A percentile compares a stretch with the other conserved stretches of the same genome.
These are phyloP conservation scores for Plantago major DNA, from an alignment of 257 asterid genomes.

Conservation along the genomic window DNA sequence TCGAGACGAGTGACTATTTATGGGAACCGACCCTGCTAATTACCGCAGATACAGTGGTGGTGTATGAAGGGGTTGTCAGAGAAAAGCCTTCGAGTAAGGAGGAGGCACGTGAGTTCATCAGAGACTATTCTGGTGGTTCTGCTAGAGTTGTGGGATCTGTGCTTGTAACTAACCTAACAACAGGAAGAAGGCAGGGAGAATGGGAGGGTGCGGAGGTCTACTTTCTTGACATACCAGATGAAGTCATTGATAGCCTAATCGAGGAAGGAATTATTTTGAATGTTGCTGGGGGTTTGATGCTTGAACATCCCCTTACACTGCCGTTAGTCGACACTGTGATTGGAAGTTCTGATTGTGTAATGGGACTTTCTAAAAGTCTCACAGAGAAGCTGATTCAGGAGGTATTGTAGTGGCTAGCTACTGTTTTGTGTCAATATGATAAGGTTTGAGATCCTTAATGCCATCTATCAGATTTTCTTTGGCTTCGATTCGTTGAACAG, in stretches of 20 bases:
- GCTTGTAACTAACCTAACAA: constrained; percentile 69
- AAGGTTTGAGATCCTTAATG: not conserved
- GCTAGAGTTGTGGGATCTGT: constrained; percentile 87
- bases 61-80: constrained; percentile 83
- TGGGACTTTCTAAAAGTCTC: constrained; percentile 88
- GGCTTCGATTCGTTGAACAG: no score
- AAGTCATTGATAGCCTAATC: constrained; percentile 67
- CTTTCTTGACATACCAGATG: constrained; percentile 77
- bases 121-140: constrained; percentile 78
- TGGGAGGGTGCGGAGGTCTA: constrained; percentile 98
- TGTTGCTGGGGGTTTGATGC: constrained; percentile 92
- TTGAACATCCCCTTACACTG: constrained; percentile 78
- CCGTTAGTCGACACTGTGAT: constrained; percentile 87
- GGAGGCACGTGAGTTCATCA: constrained; percentile 80
- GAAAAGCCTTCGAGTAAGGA: constrained; percentile 88
- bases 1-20: not conserved
- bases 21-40: not conserved
- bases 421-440: not conserved
- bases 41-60: constrained; percentile 52
- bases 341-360: constrained; percentile 73
- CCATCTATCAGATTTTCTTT: no score
- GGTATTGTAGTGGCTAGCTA: constrained; percentile 34
- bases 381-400: constrained; percentile 64
- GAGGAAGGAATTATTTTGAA: constrained; percentile 75
- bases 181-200: constrained; percentile 65